Evolutionary conservation across 805 yeast genomes (phyloP), one percentile per base, ranked within the genome.

Genomic region (Kodamaea restingae): DNA sequence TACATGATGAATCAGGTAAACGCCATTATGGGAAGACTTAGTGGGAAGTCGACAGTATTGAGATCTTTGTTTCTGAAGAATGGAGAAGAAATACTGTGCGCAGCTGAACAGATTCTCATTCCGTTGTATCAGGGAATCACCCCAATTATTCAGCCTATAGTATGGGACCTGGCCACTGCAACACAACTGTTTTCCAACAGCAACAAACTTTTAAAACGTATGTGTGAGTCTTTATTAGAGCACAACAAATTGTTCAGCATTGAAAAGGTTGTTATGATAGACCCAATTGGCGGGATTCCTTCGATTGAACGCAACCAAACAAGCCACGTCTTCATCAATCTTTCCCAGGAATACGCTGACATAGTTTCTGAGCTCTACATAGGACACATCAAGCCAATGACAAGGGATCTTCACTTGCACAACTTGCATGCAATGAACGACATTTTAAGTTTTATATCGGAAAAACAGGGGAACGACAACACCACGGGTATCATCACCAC

Each of bases 401-500:
- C 54, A 22, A 63, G 78, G 32, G 77, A 71, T 42, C 60, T 67
- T 9, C 96, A 88, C 56, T 48, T 81, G n/a, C 59, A 65, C 17
- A 88, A 91, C 54, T 61, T 93, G 21, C 51, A 65, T n/a, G 68
- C 80, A 6, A 79, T 91, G 84, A 71, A 80, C 36, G 61, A 67
- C 2, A 58, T 83, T 1, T 64, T 88, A 26, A 58, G 62, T 2
- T 42, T 62, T 7, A 63, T 81, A 2, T 78, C 87, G 1, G 59
- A 76, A 1, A 52, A 40, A 10, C 47, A 62, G 2, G 50, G 55
- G 1, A 55, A 54, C 34, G 67, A 64, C 39, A 77, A 62, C 18
- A 50, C 90, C 1, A 80, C 95, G 0, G 98, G 96, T 0, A 66
- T 93, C 2, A 84, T 93, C 24, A 91, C 98, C 0, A 87, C 97